Percentiles rank a stretch among this genome's conserved stretches.
Evolutionary conservation across 139 green algal species (phyloP).

Genomic region (Edaphochlamys debaryana): DNA sequence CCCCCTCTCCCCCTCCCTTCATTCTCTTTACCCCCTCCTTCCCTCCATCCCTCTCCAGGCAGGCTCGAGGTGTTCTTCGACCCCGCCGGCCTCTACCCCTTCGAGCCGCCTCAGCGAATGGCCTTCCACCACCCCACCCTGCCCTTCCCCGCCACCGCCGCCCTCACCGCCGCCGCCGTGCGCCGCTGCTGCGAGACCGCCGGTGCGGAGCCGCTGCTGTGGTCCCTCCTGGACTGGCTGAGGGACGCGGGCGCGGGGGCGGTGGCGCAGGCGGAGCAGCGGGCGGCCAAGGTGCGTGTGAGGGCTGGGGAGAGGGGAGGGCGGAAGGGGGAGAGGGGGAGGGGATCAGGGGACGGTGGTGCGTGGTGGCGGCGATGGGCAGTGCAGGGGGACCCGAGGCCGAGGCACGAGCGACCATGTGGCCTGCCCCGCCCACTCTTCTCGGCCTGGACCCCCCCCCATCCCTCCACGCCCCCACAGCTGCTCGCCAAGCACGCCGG

Average conservation of each 20-base stretch:
- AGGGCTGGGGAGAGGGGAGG: not conserved
- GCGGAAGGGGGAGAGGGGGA: not conserved
- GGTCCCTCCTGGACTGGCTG: conserved; percentile 11
- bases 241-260: not conserved
- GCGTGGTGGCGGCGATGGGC: no score
- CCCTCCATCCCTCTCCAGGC: not conserved
- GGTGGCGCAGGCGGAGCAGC: not conserved
- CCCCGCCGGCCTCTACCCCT: conserved; percentile 10
- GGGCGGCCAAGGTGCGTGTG: not conserved
- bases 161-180: not conserved
- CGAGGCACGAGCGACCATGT: no score
- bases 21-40: not conserved
- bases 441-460: no score
- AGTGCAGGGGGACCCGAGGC: no score
- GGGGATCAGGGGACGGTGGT: not conserved
- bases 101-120: conserved; percentile 1
- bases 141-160: not conserved
- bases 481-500: no score
- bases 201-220: conserved; percentile 10
- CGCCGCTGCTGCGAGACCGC: not conserved
- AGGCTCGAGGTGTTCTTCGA: not conserved
- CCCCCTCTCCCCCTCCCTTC: no score
- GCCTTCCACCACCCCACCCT: not conserved
- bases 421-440: no score
- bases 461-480: no score